Evolutionary conservation across 768 basidiomycete species (phyloP).

Genomic region (Amylocystis lapponica): DNA sequence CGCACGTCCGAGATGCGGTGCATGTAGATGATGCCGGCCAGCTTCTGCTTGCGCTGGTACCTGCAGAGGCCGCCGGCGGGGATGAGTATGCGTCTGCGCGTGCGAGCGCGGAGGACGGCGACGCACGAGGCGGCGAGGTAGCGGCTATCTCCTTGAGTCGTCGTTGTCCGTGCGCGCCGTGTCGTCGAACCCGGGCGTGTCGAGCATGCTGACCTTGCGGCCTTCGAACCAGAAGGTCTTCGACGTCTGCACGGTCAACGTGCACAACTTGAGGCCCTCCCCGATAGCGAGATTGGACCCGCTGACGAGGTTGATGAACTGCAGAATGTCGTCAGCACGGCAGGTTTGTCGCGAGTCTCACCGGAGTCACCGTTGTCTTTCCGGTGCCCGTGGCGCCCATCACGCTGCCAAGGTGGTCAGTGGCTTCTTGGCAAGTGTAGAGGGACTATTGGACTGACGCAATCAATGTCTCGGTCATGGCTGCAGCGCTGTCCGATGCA

Average conservation of each 20-base stretch:
- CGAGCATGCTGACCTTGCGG: constrained; percentile 5
- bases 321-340: neutral
- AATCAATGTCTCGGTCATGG: no score
- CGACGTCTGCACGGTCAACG: constrained; percentile 1
- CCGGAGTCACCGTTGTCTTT: constrained; percentile 1
- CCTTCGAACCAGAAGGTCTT: constrained; percentile 2
- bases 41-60: constrained; percentile 8
- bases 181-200: constrained; percentile 17
- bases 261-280: constrained; percentile 10
- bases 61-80: no score
- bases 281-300: constrained; percentile 9
- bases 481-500: no score
- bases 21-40: constrained; percentile 29
- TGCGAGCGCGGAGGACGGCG: no score
- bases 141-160: no score
- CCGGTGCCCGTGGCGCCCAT: constrained; percentile 3
- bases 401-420: neutral
- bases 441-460: no score
- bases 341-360: no score
- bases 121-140: no score
- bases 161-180: no score
- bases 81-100: no score
- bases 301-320: constrained; percentile 17
- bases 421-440: no score
- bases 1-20: constrained; percentile 30